Conservation (phyloP, 2,329 filamentous ascomycete species). For the Rhynchosporium graminicola region DNA sequence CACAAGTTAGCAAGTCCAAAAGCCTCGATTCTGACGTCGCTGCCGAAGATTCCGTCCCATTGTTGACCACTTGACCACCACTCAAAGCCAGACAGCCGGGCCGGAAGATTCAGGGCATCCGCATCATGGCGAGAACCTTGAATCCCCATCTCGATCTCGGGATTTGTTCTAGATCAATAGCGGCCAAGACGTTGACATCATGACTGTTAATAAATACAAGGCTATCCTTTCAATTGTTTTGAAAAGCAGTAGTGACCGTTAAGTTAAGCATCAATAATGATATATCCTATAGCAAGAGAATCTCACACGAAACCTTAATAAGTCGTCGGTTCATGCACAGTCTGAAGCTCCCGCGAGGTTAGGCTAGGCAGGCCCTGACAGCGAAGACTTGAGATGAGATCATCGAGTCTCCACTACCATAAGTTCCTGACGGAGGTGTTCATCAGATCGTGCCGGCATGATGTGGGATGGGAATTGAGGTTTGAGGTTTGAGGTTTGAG, state of each 20-base stretch:
- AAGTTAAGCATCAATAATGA: too few species aligned
- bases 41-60: too few species aligned
- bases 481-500: too few species aligned
- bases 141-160: background rate
- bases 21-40: too few species aligned
- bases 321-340: background rate
- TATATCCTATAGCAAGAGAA: too few species aligned
- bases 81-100: background rate
- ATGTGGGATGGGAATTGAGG: too few species aligned
- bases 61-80: too few species aligned
- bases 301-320: background rate
- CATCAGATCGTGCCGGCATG: background rate
- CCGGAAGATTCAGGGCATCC: constrained; percentile 4
- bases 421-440: background rate
- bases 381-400: constrained; percentile 12
- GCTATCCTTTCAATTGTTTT: background rate
- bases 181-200: constrained; percentile 9
- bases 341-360: background rate
- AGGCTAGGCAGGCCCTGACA: background rate
- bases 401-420: background rate
- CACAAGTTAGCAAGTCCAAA: too few species aligned
- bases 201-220: background rate
- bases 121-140: constrained; percentile 13
- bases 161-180: too few species aligned
- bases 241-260: background rate